phyloP scores from a whole-genome alignment of 2,329 filamentous ascomycete genomes.

The Lasiodiplodia theobromae region DNA sequence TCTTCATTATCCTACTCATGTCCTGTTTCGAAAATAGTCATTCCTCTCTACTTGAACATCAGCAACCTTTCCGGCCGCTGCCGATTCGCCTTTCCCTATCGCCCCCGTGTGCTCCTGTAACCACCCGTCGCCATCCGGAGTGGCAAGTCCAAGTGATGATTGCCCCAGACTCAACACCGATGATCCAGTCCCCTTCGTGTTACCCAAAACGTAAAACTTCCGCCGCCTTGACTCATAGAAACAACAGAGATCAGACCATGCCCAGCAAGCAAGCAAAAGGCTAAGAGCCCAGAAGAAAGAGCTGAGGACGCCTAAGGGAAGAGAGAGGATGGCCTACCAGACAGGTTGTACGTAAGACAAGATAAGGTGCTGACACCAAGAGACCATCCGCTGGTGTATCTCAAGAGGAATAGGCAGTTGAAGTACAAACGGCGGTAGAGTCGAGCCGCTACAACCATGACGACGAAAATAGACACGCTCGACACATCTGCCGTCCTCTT shows the following conservation, averaged over 20 bases:
- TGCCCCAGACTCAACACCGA: not conserved
- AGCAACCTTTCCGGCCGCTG: not conserved
- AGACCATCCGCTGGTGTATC: not conserved
- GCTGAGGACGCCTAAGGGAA: not conserved
- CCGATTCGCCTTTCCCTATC: not conserved
- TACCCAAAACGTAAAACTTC: not conserved
- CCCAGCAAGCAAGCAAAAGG: not conserved
- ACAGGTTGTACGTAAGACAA: not conserved
- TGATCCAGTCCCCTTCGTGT: not conserved
- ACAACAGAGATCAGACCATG: not conserved
- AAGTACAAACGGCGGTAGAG: not conserved
- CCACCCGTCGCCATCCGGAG: not conserved
- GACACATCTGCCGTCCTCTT: too few species aligned
- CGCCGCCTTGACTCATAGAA: not conserved
- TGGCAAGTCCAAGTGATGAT: too few species aligned
- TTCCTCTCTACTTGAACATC: not conserved
- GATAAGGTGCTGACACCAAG: constrained; percentile 14
- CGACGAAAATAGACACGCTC: not conserved
- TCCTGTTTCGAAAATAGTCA: not conserved
- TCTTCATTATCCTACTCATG: not conserved
- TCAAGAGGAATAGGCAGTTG: not conserved
- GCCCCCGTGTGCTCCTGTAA: not conserved
- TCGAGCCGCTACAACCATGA: not conserved
- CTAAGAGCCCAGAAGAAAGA: not conserved
- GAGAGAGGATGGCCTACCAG: not conserved